Evolutionary conservation across 768 basidiomycete genomes (phyloP).

Genomic region (Boletus eberwhitei): DNA sequence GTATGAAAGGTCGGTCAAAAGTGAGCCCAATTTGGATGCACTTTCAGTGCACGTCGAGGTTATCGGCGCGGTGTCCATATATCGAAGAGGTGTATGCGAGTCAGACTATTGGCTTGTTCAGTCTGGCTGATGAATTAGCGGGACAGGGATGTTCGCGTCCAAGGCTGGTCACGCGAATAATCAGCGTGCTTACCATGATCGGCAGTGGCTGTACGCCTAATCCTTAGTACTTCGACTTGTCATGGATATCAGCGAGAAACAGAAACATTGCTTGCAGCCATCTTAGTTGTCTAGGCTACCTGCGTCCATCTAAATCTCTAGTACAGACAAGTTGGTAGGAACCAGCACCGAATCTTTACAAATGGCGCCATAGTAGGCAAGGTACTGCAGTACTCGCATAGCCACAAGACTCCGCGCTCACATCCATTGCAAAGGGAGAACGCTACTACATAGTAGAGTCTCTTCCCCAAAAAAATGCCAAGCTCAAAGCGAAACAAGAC

Average conservation of each 20-base stretch:
- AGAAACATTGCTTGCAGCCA: too few species aligned
- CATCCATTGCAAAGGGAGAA: not conserved
- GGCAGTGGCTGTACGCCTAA: not conserved
- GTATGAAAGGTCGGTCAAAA: slow-evolving; percentile 33
- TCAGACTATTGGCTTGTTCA: not conserved
- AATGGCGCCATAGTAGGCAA: not conserved
- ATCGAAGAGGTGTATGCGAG: not conserved
- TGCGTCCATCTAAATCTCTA: too few species aligned
- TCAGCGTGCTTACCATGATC: slow-evolving; percentile 5
- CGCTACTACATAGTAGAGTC: too few species aligned
- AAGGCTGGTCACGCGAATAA: not conserved
- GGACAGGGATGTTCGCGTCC: not conserved
- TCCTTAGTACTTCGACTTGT: too few species aligned
- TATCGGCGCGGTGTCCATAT: slow-evolving; percentile 19
- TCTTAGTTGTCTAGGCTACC: too few species aligned
- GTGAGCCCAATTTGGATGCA: slow-evolving; percentile 31
- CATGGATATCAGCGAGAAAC: too few species aligned
- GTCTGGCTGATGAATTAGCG: not conserved
- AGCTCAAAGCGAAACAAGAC: slow-evolving; percentile 53
- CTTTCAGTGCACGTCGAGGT: slow-evolving; percentile 25
- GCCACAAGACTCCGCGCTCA: slow-evolving; percentile 10
- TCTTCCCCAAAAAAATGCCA: slow-evolving; percentile 1
- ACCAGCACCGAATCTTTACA: not conserved
- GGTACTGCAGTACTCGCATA: not conserved
- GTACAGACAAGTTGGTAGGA: too few species aligned